A percentile compares a stretch with the other conserved stretches of the same genome.
These are phyloP conservation scores for Phytopythium vexans DNA, from an alignment of 352 stramenopile species.

Conservation along the genomic window DNA sequence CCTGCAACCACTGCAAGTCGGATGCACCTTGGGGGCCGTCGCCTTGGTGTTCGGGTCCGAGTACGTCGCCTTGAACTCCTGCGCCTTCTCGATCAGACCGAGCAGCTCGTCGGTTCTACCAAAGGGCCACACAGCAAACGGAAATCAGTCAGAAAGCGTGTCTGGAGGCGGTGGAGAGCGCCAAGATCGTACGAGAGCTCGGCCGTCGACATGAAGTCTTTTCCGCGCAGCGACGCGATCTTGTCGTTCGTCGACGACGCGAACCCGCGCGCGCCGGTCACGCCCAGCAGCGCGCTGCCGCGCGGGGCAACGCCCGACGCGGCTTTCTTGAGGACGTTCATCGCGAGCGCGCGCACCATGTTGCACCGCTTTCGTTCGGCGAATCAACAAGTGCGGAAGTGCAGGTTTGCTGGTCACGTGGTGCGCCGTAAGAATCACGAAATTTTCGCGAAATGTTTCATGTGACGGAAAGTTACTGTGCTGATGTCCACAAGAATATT, in stretches of 20 bases:
- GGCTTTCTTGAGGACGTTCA: slow-evolving; percentile 3
- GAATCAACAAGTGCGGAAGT: not conserved
- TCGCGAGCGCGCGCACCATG: slow-evolving; percentile 2
- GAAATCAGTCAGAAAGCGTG: not conserved
- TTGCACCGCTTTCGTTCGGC: not conserved
- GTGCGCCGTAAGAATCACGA: too few species aligned
- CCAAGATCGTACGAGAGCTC: slow-evolving; percentile 40
- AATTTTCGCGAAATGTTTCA: too few species aligned
- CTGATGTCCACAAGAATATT: too few species aligned
- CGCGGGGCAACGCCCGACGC: not conserved
- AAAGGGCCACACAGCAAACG: not conserved
- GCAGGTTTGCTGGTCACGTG: not conserved
- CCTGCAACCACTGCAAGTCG: not conserved
- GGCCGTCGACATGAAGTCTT: slow-evolving; percentile 73
- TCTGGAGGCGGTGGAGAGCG: not conserved
- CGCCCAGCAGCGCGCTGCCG: not conserved
- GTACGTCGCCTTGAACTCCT: slow-evolving; percentile 70
- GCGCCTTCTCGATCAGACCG: slow-evolving; percentile 59
- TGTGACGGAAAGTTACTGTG: too few species aligned
- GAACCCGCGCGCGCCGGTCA: slow-evolving; percentile 7
- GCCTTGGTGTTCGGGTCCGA: slow-evolving; percentile 49
- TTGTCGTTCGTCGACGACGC: slow-evolving; percentile 24
- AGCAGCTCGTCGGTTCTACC: slow-evolving; percentile 35
- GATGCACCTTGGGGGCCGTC: slow-evolving; percentile 38
- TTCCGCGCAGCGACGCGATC: slow-evolving; percentile 46